Evolutionary conservation across 2,329 filamentous ascomycete genomes (phyloP).

Genomic region (Trichocomaceae sp.): DNA sequence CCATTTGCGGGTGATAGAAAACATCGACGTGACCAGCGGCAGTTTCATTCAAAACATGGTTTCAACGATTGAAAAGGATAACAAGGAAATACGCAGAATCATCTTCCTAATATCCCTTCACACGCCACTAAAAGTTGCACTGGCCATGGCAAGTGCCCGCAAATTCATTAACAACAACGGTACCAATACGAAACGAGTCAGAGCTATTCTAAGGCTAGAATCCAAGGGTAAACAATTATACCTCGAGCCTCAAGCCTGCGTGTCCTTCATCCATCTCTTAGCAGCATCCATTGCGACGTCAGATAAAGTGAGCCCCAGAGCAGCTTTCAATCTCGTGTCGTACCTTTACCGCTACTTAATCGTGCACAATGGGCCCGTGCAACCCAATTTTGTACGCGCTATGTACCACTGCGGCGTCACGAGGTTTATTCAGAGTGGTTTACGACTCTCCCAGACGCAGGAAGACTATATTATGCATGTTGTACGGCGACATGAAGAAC

Average conservation of each 20-base stretch:
- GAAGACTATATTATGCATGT: constrained; percentile 41
- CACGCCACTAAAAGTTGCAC: constrained; percentile 32
- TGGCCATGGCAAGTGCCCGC: constrained; percentile 27
- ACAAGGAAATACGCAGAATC: constrained; percentile 23
- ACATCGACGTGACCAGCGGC: constrained; percentile 30
- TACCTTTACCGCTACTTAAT: constrained; percentile 43
- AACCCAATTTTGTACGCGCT: constrained; percentile 40
- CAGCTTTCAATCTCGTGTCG: constrained; percentile 41
- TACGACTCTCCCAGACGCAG: constrained; percentile 27
- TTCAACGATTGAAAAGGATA: constrained; percentile 25
- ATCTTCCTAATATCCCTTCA: constrained; percentile 31
- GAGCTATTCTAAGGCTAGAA: constrained; percentile 4
- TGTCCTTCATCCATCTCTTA: constrained; percentile 41
- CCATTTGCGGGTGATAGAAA: constrained; percentile 26
- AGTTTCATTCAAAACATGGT: constrained; percentile 27
- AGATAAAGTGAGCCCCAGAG: constrained; percentile 30
- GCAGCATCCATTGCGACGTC: constrained; percentile 40
- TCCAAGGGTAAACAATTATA: constrained; percentile 9
- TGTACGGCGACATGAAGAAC: constrained; percentile 40
- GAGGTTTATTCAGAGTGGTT: constrained; percentile 34
- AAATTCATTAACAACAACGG: constrained; percentile 1
- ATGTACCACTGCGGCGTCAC: constrained; percentile 46
- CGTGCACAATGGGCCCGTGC: constrained; percentile 37
- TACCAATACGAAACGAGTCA: constrained; percentile 9
- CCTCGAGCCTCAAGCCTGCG: constrained; percentile 31